A percentile compares a stretch with the other conserved stretches of the same genome.
Evolutionary conservation across 139 green algal species (phyloP).

Genomic region (Klebsormidium nitens): DNA sequence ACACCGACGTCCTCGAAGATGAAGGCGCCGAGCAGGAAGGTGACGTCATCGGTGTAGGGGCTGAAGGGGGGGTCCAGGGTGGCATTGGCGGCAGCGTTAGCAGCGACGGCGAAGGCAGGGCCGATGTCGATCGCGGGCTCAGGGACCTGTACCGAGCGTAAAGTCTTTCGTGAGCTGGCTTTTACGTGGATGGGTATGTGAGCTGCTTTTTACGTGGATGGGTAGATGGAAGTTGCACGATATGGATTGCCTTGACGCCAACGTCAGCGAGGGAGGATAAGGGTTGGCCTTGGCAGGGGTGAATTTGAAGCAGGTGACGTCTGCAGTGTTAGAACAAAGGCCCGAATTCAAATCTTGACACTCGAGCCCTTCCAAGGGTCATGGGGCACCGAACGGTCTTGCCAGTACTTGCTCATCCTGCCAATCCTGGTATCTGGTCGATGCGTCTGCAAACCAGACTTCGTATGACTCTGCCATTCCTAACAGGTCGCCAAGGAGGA

Average conservation of each 20-base stretch:
- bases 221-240: not conserved
- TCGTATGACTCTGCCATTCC: too few relatives aligned
- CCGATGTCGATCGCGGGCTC: slow-evolving; percentile 4
- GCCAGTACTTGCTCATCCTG: too few relatives aligned
- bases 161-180: not conserved
- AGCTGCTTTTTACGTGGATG: not conserved
- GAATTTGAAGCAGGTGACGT: too few relatives aligned
- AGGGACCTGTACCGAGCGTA: not conserved
- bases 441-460: too few relatives aligned
- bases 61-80: not conserved
- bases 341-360: too few relatives aligned
- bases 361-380: too few relatives aligned
- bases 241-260: not conserved
- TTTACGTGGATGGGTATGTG: not conserved
- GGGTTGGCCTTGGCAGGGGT: too few relatives aligned
- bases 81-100: slow-evolving; percentile 6
- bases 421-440: too few relatives aligned
- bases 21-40: slow-evolving; percentile 13
- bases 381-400: too few relatives aligned
- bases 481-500: too few relatives aligned
- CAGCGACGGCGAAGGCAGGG: slow-evolving; percentile 6
- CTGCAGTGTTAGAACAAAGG: too few relatives aligned
- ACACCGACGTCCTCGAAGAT: slow-evolving; percentile 31
- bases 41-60: slow-evolving; percentile 6
- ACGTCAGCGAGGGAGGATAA: not conserved